Conservation (phyloP, 2,329 filamentous ascomycete genomes). For the Fusarium humuli region DNA sequence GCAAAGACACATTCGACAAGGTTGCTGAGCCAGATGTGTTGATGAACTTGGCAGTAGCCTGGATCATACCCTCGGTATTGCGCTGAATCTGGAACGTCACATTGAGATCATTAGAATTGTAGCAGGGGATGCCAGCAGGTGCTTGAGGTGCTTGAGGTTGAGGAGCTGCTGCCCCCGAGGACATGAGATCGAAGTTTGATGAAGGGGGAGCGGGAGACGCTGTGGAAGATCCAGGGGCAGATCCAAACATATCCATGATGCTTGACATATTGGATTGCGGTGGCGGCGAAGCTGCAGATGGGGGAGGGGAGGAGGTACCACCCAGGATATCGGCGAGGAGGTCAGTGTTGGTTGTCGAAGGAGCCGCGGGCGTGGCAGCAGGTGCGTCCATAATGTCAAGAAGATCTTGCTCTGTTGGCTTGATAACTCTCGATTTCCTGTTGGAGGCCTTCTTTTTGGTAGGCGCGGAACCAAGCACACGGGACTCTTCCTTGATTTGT, state of each 20-base stretch:
- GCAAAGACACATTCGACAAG: conserved; percentile 82
- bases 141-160: conserved; percentile 54
- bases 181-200: conserved; percentile 64
- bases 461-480: conserved; percentile 85
- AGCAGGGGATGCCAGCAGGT: conserved; percentile 75
- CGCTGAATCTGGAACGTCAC: conserved; percentile 88
- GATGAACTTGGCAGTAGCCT: conserved; percentile 85
- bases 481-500: conserved; percentile 94
- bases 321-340: conserved; percentile 92
- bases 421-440: conserved; percentile 80
- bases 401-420: conserved; percentile 90
- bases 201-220: conserved; percentile 53
- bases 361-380: conserved; percentile 60
- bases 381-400: conserved; percentile 91
- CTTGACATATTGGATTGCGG: conserved; percentile 71
- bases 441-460: conserved; percentile 77
- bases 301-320: conserved; percentile 67
- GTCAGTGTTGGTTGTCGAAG: conserved; percentile 80
- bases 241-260: conserved; percentile 90
- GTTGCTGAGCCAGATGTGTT: conserved; percentile 76
- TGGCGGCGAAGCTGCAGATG: conserved; percentile 56
- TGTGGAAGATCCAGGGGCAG: conserved; percentile 55
- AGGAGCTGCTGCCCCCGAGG: conserved; percentile 56
- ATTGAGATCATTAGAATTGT: conserved; percentile 85
- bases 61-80: conserved; percentile 80